Evolutionary conservation across 208 protist genomes (phyloP), one percentile per base, ranked within the genome.

Genomic region (Acanthamoeba sp.): DNA sequence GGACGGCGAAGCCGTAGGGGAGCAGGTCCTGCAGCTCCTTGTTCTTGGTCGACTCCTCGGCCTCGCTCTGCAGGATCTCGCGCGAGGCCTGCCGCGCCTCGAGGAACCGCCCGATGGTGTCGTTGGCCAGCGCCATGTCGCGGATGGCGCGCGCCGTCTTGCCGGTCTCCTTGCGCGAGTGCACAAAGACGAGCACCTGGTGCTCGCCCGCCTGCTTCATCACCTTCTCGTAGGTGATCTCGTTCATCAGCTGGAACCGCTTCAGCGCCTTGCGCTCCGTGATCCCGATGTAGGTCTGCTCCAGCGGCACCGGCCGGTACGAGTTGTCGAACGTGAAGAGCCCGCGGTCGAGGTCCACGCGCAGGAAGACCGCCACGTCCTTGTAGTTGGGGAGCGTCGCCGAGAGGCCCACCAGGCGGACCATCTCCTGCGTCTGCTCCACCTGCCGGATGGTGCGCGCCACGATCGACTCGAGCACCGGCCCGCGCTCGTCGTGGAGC

Each of bases 131-230:
- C 18, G 98, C 97, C 71, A 99, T 96, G 76, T 99, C 98, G 7
- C 98, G 89, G 57, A 99, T 97, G 91, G 96, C 97, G 85, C 98
- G 97, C 22, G 98, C 98, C 12, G 99, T 97, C 32, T 97, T 97
- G 16, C 98, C 94, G 4, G 99, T 99, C 88, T 99, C 98, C 95
- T 99, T 99, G 93, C 99, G 98, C 27, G 98, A 99, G 96, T 99
- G 99, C 45, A 99, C 99, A 97, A 99, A 99, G 0, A 99, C 98
- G 98, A 99, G 99, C 2, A 99, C 98, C 96, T 99, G 99, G 94
- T 99, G 97, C 50, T 98, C 94, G 16, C 95, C 95, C 24, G 99
- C 95, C 32, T 98, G 98, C 91, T 97, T 94, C 27, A 96, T 55
- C n/a, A 95, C 95, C 66, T 97, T 97, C 6, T 97, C 93, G 85